Evolutionary conservation across 352 stramenopile species (phyloP), one percentile per base, ranked within the genome.

Genomic region (Globisporangium heterothallicum): DNA sequence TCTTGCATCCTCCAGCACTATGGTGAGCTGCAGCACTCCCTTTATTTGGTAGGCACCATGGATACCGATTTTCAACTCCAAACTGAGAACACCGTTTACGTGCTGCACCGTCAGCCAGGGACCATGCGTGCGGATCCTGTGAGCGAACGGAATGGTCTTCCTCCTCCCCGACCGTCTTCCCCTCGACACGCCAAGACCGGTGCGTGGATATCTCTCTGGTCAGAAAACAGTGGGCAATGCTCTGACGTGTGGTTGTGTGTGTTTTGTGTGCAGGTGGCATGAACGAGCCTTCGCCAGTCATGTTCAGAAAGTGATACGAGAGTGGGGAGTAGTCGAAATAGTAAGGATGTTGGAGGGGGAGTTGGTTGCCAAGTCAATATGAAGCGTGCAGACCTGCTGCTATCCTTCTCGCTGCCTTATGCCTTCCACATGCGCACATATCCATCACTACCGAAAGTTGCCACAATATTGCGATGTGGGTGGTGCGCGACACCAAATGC

Each of bases 401-500:
- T 22, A 14, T 16, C 6, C 22, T 22, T 25, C 13, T 13, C 24
- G 8, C n/a, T n/a, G n/a, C 19, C 7, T 84, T 53, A 92, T 24
- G 77, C 78, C 57, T 89, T 88, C 83, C 83, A 94, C 44, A 94
- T 47, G 42, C 83, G 66, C 16, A 94, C 69, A 44, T 92, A 92
- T 63, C 80, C 71, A 38, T 97, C 88, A 25, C 69, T 92, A 19
- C 81, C 81, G 55, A 92, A 96, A 1, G 88, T 96, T 30, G 86
- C 88, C 29, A 97, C 42, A 24, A 97, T 54, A 58, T 97, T 97
- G 44, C 85, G 74, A 52, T 95, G 78, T 4, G 88, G 88, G 45
- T 97, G 88, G 56, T 96, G 87, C 10, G 67, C 66, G 19, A 97
- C 59, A 6, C 88, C 88, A 19, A 94, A 78, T 2, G 85, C 66